Evolutionary conservation across 2,329 filamentous ascomycete species (phyloP), one percentile per base, ranked within the genome.

Genomic region (Diplodia intermedia): DNA sequence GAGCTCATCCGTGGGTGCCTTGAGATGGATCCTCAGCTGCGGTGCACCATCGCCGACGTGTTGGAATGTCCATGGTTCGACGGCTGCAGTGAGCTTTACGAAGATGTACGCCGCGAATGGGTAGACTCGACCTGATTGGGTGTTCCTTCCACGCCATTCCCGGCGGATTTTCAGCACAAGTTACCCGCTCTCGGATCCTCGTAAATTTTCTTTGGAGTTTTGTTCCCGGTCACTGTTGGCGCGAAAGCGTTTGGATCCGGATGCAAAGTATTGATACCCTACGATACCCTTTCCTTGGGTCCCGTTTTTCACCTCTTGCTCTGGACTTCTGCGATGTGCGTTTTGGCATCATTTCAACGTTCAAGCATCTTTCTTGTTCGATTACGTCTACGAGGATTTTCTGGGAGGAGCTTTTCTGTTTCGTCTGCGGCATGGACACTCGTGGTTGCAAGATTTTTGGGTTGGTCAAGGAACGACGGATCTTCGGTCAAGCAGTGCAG

Each of bases 1-100:
- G 85, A 86, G n/a, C 73, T 90, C 29, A 80, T 90, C 18, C 79
- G 81, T 53, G 86, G 87, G 4, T 90, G 89, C 73, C 78, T 91
- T 29, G 82, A 87, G 40, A 83, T 86, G 79, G 82, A 89, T 65
- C 76, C 82, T 38, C 79, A 84, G 50, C 78, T 80, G 62, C 82
- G 89, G 52, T 89, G 86, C 85, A 85, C 82, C 40, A 83, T 90
- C 62, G 80, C 81, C 43, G 82, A 88, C 52, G 82, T 88, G 23
- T 74, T 90, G 47, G 80, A 81, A 26, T 85, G 84, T 71, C 72
- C 78, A 15, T 90, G 88, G 86, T 81, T 90, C 36, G 72, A 72
- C 38, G 75, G 75, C 18, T 80, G 76, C 65, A 70, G 69, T 49
- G 68, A 76, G 57, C 18, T 68, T 7, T 68, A 65, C 40, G 66